Evolutionary conservation across 768 basidiomycete species (phyloP), one percentile per base, ranked within the genome.

Genomic region (Porphyrellus cyaneotinctus): DNA sequence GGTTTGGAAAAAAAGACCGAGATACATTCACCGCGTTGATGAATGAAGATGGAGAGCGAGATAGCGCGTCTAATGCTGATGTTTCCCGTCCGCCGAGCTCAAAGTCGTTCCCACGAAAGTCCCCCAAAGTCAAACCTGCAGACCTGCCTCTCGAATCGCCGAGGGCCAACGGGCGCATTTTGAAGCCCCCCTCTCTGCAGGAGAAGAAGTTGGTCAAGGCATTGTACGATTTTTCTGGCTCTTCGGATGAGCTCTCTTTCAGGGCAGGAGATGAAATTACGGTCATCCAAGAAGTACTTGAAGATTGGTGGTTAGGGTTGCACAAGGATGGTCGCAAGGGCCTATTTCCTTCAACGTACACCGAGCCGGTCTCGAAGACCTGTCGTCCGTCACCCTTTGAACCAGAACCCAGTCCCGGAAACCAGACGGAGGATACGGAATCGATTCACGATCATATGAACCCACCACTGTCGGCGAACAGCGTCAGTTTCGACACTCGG

Each of bases 261-360:
- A 78, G 73, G 52, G 72, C 76, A 6, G 93, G 91, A 1, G 85
- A 87, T 36, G 82, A 90, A 58, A 87, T 97, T 51, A 68, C 77
- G 14, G 84, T 94, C 26, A 60, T 90, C 26, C 84, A 83, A 31
- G 91, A 95, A 65, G 88, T 93, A 1, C 74, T 91, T 31, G 88
- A 90, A 56, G 91, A 83, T 54, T 95, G 93, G 93, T 95, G 91
- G 88, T 80, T 92, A 74, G 93, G 92, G 8, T 83, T 88, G 64
- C 65, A 82, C 31, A 59, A 54, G 39, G 71, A 78, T 50, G 90
- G 88, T 2, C 75, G 75, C 56, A 82, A 78, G 47, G 93, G 93
- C 14, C 66, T 95, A 37, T 95, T 97, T 76, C 93, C 93, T 0
- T 78, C 81, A 2, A 78, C 83, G 7, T 88, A 91, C 68, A 85